A percentile compares a stretch with the other conserved stretches of the same genome.
Evolutionary conservation across 2,329 filamentous ascomycete species (phyloP).

Genomic region (Aureobasidium pullulans): DNA sequence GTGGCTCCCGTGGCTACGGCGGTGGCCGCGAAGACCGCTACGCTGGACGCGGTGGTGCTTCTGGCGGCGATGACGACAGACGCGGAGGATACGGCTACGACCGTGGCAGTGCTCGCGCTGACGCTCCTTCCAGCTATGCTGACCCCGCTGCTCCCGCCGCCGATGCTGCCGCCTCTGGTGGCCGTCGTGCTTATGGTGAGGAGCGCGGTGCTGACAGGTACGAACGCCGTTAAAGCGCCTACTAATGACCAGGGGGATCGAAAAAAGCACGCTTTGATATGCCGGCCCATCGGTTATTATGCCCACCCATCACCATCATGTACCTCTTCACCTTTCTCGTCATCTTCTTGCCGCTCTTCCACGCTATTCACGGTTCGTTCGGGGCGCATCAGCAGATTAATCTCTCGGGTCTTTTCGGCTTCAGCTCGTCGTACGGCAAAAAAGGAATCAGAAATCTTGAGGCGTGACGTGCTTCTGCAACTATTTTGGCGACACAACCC

Average conservation of each 20-base stretch:
- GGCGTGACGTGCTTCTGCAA: slow-evolving; percentile 10
- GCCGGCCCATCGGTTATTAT: slow-evolving; percentile 11
- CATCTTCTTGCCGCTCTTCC: slow-evolving; percentile 14
- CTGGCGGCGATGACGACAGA: slow-evolving; percentile 25
- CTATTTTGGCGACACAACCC: slow-evolving; percentile 11
- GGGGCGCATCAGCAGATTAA: slow-evolving; percentile 13
- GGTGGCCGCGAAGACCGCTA: slow-evolving; percentile 16
- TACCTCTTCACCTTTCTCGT: slow-evolving; percentile 15
- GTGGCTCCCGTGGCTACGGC: slow-evolving; percentile 4
- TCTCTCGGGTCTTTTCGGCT: slow-evolving; percentile 12
- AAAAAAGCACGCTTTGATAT: slow-evolving; percentile 8
- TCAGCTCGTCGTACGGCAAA: slow-evolving; percentile 9
- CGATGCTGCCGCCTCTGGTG: slow-evolving; percentile 8
- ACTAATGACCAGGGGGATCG: slow-evolving; percentile 11
- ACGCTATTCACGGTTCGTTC: slow-evolving; percentile 11
- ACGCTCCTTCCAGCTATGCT: slow-evolving; percentile 10
- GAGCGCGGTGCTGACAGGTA: slow-evolving; percentile 14
- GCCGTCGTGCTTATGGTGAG: slow-evolving; percentile 12
- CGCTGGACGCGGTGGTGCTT: slow-evolving; percentile 23
- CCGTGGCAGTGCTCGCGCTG: slow-evolving; percentile 19
- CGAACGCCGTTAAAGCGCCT: slow-evolving; percentile 13
- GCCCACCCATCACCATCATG: slow-evolving; percentile 11
- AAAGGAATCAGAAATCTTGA: slow-evolving; percentile 13
- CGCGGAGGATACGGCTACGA: slow-evolving; percentile 34
- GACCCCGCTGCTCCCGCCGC: slow-evolving; percentile 10